Evolutionary conservation across 352 stramenopile species (phyloP), one percentile per base, ranked within the genome.

Genomic region (Pythium periplocum): DNA sequence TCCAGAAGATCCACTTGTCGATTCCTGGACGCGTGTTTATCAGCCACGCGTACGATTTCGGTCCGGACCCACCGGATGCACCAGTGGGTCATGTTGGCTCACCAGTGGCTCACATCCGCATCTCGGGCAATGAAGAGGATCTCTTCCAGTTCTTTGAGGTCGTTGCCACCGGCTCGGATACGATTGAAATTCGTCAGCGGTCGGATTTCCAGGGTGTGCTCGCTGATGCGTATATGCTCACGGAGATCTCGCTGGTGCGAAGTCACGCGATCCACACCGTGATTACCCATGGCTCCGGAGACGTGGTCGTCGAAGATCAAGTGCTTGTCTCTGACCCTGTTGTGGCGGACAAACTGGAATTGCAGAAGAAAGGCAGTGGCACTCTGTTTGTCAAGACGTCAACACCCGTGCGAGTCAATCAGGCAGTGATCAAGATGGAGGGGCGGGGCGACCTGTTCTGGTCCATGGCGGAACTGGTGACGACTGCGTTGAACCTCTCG

Each of bases 1-100:
- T 64, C 2, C 45, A 78, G 59, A 62, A 72, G 49, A 59, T 86
- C 37, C 74, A 81, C 51, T 44, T 86, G 41, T 62, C 69, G 30
- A 47, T 86, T 10, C 75, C 75, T 34, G 73, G 73, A 30, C 71
- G 66, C 51, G 73, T 86, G 11, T 86, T 86, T 43, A 64, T 86
- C 48, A 72, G 78, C 41, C 48, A 51, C 45, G 54, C 53, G 38
- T 38, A 53, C 37, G 48, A 48, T 6, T 26, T 45, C 31, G 42
- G 39, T 31, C 40, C 6, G 12, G 36, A 33, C 8, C 7, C 39
- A 3, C 6, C 12, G 7, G 42, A 7, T 32, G 11, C 42, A 26
- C 6, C 6, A 11, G 11, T 26, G n/a, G 42, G 11, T 7, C 8
- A 47, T 6, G 11, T 33, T 45, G 36, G 26, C 31, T 17, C 43